A percentile compares a stretch with the other conserved stretches of the same genome.
phyloP scores from a whole-genome alignment of 306 rosid species.

The Geum urbanum region DNA sequence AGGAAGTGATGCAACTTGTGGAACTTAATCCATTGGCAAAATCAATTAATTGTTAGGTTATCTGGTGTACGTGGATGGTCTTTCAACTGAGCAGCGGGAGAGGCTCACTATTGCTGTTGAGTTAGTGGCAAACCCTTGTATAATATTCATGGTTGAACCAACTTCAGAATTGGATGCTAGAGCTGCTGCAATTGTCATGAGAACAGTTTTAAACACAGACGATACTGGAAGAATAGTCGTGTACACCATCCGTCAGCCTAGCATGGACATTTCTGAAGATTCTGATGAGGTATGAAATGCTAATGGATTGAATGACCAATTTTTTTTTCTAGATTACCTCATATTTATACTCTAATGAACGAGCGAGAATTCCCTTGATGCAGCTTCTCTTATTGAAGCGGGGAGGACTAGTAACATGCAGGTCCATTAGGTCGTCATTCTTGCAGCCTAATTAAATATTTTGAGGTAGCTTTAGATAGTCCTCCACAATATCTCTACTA shows the following conservation, averaged over 20 bases:
- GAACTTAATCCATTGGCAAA: constrained; percentile 46
- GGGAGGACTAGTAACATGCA: constrained; percentile 13
- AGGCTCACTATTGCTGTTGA: constrained; percentile 63
- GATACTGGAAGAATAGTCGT: constrained; percentile 69
- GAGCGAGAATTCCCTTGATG: background rate
- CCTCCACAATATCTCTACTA: no score
- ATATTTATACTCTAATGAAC: background rate
- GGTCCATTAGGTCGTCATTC: constrained; percentile 21
- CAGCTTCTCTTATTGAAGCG: constrained; percentile 18
- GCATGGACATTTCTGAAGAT: constrained; percentile 61
- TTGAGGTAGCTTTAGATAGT: background rate
- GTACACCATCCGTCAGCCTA: constrained; percentile 66
- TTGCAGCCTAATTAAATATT: constrained; percentile 17
- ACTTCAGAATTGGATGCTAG: constrained; percentile 66
- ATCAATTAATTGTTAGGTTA: constrained; percentile 49
- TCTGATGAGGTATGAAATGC: constrained; percentile 47
- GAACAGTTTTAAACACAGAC: constrained; percentile 58
- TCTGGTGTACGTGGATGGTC: constrained; percentile 55
- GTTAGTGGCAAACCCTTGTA: constrained; percentile 59
- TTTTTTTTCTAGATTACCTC: no score
- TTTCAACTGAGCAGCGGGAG: constrained; percentile 61
- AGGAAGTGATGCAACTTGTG: constrained; percentile 63
- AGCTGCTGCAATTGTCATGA: constrained; percentile 66
- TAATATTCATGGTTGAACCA: constrained; percentile 72
- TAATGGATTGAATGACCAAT: background rate